Percentiles rank a stretch among this genome's conserved stretches.
These are phyloP conservation scores for Ophiostoma australiae DNA, from an alignment of 2,329 filamentous ascomycete species.

Conservation along the genomic window DNA sequence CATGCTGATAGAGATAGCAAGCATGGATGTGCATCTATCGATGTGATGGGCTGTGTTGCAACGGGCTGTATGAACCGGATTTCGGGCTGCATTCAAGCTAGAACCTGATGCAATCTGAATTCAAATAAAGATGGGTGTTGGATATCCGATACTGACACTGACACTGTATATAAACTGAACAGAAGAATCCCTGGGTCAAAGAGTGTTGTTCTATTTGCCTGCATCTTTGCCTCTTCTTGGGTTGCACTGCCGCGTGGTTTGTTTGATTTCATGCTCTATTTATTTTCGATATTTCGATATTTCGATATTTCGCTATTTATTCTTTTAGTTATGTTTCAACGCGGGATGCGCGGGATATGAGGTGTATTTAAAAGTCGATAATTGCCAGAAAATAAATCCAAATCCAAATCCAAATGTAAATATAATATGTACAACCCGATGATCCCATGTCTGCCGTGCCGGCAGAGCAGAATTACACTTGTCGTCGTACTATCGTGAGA, in stretches of 20 bases:
- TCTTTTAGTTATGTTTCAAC: background rate
- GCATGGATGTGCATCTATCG: background rate
- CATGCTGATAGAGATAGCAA: background rate
- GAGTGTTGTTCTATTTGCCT: background rate
- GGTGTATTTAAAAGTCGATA: background rate
- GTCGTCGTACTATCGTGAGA: slow-evolving; percentile 2
- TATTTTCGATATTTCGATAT: background rate
- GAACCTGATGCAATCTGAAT: background rate
- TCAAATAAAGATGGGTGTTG: too few relatives aligned
- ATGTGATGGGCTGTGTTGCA: background rate
- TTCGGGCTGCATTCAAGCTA: background rate
- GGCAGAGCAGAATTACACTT: background rate
- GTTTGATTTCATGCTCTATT: background rate
- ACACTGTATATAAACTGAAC: too few relatives aligned
- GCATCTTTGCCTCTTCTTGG: background rate
- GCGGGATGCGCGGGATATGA: slow-evolving; percentile 6
- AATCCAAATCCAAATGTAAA: background rate
- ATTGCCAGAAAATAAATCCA: background rate
- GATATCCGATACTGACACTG: too few relatives aligned
- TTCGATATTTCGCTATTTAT: too few relatives aligned
- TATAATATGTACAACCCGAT: background rate
- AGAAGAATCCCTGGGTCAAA: too few relatives aligned
- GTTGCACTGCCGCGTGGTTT: background rate
- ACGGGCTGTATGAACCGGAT: background rate
- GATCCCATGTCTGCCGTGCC: background rate